Percentiles rank a stretch among this genome's conserved stretches.
phyloP scores from a whole-genome alignment of 768 basidiomycete species.

The Podaxis sp. region DNA sequence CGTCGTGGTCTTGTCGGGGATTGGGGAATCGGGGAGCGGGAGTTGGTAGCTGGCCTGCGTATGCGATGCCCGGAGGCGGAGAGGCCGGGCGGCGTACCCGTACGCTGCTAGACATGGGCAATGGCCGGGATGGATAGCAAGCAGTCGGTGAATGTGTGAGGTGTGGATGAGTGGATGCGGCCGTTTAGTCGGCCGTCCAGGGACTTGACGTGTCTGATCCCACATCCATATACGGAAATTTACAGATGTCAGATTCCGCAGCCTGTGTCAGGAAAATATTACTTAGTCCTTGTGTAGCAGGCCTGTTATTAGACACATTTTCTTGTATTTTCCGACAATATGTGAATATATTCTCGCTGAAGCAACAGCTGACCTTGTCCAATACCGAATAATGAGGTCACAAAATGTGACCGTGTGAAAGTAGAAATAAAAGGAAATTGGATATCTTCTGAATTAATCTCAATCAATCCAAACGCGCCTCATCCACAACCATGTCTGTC shows the following conservation, averaged over 20 bases:
- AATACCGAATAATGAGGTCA: not conserved
- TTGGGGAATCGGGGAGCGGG: constrained; percentile 59
- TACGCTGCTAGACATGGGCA: constrained; percentile 29
- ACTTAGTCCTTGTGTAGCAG: not conserved
- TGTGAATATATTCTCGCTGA: no score
- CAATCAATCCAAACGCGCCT: constrained; percentile 2
- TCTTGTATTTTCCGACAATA: no score
- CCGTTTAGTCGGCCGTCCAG: not conserved
- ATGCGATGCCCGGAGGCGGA: constrained; percentile 43
- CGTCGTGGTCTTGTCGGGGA: constrained; percentile 61
- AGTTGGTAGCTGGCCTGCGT: constrained; percentile 28
- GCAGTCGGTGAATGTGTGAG: not conserved
- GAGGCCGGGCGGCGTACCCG: constrained; percentile 68
- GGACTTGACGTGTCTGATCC: constrained; percentile 6
- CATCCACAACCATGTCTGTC: constrained; percentile 20
- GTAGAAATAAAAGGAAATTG: not conserved
- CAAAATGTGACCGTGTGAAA: constrained; percentile 6
- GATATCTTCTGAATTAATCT: not conserved
- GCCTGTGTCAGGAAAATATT: not conserved
- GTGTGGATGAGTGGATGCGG: not conserved
- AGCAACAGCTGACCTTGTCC: no score
- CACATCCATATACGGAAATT: not conserved
- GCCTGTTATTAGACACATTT: no score
- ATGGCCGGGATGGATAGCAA: not conserved
- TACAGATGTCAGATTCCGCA: not conserved